Conservation (phyloP, 805 yeast species). For the Barnettozyma pratensis region DNA sequence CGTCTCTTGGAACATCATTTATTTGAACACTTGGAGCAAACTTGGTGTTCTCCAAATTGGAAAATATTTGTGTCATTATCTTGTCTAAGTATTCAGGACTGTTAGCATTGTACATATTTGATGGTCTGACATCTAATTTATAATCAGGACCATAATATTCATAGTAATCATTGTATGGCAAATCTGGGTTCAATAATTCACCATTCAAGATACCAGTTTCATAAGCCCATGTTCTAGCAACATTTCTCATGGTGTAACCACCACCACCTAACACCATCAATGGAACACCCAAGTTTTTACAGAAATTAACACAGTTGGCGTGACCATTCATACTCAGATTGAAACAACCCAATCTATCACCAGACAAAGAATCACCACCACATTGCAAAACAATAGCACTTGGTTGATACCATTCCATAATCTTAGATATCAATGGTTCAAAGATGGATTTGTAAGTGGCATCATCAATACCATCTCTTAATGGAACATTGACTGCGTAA, state of each 20-base stretch:
- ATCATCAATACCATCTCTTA: slow-evolving; percentile 94
- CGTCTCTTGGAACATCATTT: slow-evolving; percentile 80
- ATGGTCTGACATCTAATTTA: slow-evolving; percentile 50
- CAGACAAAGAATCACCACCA: slow-evolving; percentile 94
- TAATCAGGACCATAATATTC: slow-evolving; percentile 77
- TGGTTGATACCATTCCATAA: slow-evolving; percentile 53
- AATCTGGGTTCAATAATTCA: slow-evolving; percentile 51
- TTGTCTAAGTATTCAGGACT: slow-evolving; percentile 11
- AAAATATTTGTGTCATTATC: slow-evolving; percentile 7
- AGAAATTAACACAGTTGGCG: slow-evolving; percentile 89
- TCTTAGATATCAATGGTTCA: slow-evolving; percentile 86
- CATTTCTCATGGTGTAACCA: slow-evolving; percentile 95
- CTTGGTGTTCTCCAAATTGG: slow-evolving; percentile 66
- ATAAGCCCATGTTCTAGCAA: slow-evolving; percentile 90
- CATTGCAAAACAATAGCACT: slow-evolving; percentile 93
- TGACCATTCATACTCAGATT: slow-evolving; percentile 89
- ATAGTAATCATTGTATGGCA: slow-evolving; percentile 53
- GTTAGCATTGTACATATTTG: slow-evolving; percentile 42
- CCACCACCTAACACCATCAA: slow-evolving; percentile 95
- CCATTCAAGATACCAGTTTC: slow-evolving; percentile 82
- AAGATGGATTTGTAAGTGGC: slow-evolving; percentile 85
- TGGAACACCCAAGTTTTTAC: slow-evolving; percentile 86
- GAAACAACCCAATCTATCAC: slow-evolving; percentile 91
- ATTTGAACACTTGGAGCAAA: slow-evolving; percentile 92
- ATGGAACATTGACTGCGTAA: slow-evolving; percentile 85